phyloP scores from a whole-genome alignment of 768 basidiomycete species.

The Trametes coccinea region DNA sequence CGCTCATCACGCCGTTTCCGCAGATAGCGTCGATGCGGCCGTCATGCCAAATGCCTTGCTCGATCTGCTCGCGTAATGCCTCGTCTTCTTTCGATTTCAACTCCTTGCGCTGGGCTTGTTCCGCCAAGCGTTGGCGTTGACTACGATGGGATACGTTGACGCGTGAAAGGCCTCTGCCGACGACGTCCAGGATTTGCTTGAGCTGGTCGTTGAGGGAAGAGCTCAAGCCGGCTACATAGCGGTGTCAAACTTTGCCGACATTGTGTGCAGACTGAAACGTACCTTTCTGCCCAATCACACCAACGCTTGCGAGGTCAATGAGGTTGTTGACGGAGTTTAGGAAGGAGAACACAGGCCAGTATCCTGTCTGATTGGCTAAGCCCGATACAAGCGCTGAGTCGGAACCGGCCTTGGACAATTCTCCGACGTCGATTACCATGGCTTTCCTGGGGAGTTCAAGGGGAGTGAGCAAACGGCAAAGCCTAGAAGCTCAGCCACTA shows the following conservation, averaged over 20 bases:
- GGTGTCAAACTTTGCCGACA: background rate
- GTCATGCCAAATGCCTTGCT: slow-evolving; percentile 79
- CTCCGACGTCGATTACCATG: slow-evolving; percentile 82
- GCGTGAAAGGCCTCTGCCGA: slow-evolving; percentile 66
- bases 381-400: slow-evolving; percentile 67
- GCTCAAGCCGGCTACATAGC: slow-evolving; percentile 70
- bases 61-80: slow-evolving; percentile 48
- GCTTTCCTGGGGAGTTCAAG: slow-evolving; percentile 47
- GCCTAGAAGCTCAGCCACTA: background rate
- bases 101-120: slow-evolving; percentile 38
- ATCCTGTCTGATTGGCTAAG: slow-evolving; percentile 83
- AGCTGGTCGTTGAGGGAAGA: slow-evolving; percentile 80
- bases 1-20: slow-evolving; percentile 84
- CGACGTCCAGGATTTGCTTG: slow-evolving; percentile 80
- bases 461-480: background rate
- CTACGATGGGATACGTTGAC: slow-evolving; percentile 55
- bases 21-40: slow-evolving; percentile 81
- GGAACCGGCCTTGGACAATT: slow-evolving; percentile 66
- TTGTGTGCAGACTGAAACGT: background rate
- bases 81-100: slow-evolving; percentile 41
- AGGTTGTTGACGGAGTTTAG: slow-evolving; percentile 77
- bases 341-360: slow-evolving; percentile 87
- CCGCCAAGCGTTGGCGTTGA: slow-evolving; percentile 41
- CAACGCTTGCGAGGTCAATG: slow-evolving; percentile 89
- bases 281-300: slow-evolving; percentile 96